These are phyloP conservation scores for Talaromyces liani DNA, from an alignment of 495 filamentous ascomycete species.

Conservation along the genomic window DNA sequence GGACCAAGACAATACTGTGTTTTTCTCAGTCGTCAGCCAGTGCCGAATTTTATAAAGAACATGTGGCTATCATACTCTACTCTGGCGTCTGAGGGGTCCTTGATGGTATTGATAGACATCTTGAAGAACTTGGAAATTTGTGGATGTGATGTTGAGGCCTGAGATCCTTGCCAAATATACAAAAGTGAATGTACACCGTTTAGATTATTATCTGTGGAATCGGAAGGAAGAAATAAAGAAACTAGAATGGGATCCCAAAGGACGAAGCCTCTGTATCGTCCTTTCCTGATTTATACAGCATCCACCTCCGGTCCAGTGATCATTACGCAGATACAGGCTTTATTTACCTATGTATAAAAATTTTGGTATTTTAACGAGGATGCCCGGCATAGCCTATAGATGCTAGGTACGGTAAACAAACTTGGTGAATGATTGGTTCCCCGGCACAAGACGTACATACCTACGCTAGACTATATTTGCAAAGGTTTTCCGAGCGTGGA, in stretches of 20 bases:
- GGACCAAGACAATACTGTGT: constrained; percentile 2
- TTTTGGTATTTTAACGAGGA: neutral
- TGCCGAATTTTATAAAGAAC: neutral
- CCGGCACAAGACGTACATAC: too few species aligned
- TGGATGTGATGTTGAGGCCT: neutral
- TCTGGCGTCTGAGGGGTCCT: constrained; percentile 2
- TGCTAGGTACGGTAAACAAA: neutral
- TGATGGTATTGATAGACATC: constrained; percentile 7
- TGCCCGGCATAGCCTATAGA: neutral
- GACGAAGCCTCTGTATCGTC: too few species aligned
- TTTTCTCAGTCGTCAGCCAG: neutral
- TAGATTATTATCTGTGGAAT: neutral
- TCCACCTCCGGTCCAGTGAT: too few species aligned
- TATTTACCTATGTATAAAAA: neutral
- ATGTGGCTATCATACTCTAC: constrained; percentile 3
- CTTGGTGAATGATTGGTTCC: neutral
- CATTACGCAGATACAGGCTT: too few species aligned
- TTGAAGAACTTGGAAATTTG: neutral
- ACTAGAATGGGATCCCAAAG: too few species aligned
- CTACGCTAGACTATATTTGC: neutral
- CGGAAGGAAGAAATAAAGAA: neutral
- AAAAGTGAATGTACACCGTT: neutral
- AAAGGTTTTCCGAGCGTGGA: constrained; percentile 1
- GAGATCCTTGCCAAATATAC: too few species aligned
- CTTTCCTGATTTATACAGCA: neutral